These are phyloP conservation scores for Phoma herbarum DNA, from an alignment of 2,329 filamentous ascomycete species.

Conservation along the genomic window DNA sequence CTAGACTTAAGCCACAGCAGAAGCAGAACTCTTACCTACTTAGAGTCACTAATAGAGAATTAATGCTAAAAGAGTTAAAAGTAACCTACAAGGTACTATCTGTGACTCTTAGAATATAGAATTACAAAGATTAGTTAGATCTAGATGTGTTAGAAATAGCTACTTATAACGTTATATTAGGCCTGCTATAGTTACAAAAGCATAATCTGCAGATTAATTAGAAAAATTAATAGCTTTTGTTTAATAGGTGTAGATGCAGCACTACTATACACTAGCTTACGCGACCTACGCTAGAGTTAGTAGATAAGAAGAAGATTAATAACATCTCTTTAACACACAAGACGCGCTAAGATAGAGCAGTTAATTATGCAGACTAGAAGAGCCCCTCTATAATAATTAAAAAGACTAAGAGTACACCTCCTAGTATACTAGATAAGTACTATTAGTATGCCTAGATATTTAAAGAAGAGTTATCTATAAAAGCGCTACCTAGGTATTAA, in stretches of 20 bases:
- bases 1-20: background rate
- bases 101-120: background rate
- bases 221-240: background rate
- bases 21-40: background rate
- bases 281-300: background rate
- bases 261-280: background rate
- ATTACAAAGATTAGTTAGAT: background rate
- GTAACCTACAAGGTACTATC: rapidly evolving
- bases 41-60: no score
- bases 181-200: background rate
- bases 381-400: no score
- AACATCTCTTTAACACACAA: background rate
- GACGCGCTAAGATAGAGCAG: background rate
- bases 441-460: background rate
- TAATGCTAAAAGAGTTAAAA: no score
- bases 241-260: background rate
- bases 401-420: no score
- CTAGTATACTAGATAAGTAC: background rate
- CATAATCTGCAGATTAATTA: background rate
- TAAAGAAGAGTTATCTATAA: background rate
- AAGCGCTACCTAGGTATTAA: background rate
- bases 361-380: background rate
- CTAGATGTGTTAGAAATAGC: background rate
- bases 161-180: background rate
- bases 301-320: background rate